Base-by-base conservation (phyloP, 202 grass and related monocot species). In the Dendrocalamus latiflorus region DNA sequence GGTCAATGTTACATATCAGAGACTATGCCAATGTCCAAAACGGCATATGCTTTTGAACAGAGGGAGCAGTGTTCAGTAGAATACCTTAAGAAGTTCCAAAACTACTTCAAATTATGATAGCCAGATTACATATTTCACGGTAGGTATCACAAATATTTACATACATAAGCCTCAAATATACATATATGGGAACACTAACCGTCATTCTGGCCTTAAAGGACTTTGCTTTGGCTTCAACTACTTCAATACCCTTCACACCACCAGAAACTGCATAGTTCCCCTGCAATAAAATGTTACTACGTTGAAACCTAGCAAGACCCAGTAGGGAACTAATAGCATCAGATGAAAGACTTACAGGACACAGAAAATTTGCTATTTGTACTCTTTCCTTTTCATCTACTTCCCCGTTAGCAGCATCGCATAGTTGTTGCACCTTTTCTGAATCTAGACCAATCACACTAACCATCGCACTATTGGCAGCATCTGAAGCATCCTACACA, bases 201-300 rank as follows among this genome's bases (percentile, higher is more conserved):
- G 93, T 93, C 96, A 95, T 99, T 63, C 91, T 92, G 70, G 96
- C 96, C 81, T 99, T 99, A 42, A 99, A 99, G 38, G 91, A 99
- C 81, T 99, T 99, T 60, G 96, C 96, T 87, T 95, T 99, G 34
- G 83, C 91, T 94, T 99, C 96, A 75, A 99, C 91, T 21, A 78
- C 83, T 92, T 99, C 96, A 68, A 99, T 88, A 84, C 96, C 96
- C 82, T 90, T 99, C 64, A 99, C 81, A 80, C 96, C 96, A 83
- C 96, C 96, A 61, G 96, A 99, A 90, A 99, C 91, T 81, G 89
- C 93, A 89, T 99, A 95, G 69, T 98, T 98, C 26, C 96, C 96
- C 96, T 98, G 83, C 20, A 70, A 49, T 68, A 72, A 43, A 54
- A 66, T 57, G 47, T 67, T 44, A 73, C 72, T 69, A 83, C 48